phyloP scores from a whole-genome alignment of 1,284 basidiomycete species.

The Schizopora paradoxa region DNA sequence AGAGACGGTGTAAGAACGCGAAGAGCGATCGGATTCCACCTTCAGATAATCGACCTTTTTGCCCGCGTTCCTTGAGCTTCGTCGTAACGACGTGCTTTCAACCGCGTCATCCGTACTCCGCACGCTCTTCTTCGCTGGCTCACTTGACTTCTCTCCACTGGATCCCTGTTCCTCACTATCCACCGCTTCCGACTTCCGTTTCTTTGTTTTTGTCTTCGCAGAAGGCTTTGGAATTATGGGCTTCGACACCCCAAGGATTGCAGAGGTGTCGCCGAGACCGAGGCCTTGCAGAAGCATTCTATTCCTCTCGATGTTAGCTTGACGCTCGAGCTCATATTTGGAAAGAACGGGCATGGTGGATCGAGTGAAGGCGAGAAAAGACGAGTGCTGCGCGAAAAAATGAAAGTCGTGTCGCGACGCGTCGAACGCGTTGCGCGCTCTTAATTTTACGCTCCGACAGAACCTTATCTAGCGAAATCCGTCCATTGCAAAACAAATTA shows the following conservation, averaged over 20 bases:
- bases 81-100: slow-evolving; percentile 32
- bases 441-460: too few relatives aligned
- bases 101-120: slow-evolving; percentile 26
- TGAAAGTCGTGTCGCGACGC: neutral
- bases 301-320: slow-evolving; percentile 47
- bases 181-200: slow-evolving; percentile 17
- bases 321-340: slow-evolving; percentile 44
- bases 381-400: neutral
- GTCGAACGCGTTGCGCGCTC: too few relatives aligned
- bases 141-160: slow-evolving; percentile 5
- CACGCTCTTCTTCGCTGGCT: slow-evolving; percentile 8
- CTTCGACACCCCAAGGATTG: neutral
- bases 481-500: too few relatives aligned
- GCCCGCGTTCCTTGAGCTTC: slow-evolving; percentile 60
- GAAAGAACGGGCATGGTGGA: slow-evolving; percentile 31
- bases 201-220: slow-evolving; percentile 6
- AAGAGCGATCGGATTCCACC: slow-evolving; percentile 28
- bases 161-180: slow-evolving; percentile 6
- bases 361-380: neutral
- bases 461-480: too few relatives aligned
- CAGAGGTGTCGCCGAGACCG: slow-evolving; percentile 31
- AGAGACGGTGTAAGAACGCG: slow-evolving; percentile 5
- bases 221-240: slow-evolving; percentile 8
- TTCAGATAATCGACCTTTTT: slow-evolving; percentile 52
- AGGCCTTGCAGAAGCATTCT: slow-evolving; percentile 37